Conservation (phyloP, 352 stramenopile genomes). For the Phytophthora niederhauseri region DNA sequence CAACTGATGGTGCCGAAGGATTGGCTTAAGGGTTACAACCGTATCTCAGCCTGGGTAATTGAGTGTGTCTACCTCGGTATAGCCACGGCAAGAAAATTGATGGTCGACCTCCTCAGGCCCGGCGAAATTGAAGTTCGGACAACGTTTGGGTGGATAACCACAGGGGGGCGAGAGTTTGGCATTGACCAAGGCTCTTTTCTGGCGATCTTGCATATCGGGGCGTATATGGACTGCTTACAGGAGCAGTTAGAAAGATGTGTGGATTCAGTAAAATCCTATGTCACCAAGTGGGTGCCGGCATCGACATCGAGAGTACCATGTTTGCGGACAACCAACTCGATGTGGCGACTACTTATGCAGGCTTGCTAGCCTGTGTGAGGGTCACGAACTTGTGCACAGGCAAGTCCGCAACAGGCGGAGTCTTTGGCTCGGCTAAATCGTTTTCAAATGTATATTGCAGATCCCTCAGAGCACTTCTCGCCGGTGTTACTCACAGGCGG, state of each 20-base stretch:
- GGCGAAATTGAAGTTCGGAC: not conserved
- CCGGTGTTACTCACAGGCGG: too few species aligned
- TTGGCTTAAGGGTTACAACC: too few species aligned
- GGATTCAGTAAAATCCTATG: not conserved
- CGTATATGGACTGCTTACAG: not conserved
- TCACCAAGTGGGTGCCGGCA: not conserved
- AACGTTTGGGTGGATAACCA: not conserved
- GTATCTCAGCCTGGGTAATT: too few species aligned
- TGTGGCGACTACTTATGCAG: not conserved
- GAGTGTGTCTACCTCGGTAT: not conserved
- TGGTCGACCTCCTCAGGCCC: not conserved
- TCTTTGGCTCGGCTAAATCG: not conserved
- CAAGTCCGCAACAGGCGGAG: not conserved
- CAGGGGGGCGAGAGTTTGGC: not conserved
- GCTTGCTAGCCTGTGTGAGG: not conserved
- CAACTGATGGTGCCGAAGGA: too few species aligned
- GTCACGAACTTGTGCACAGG: not conserved
- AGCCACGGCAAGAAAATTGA: not conserved
- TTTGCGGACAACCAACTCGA: not conserved
- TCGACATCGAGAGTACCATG: not conserved
- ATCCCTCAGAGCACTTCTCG: too few species aligned
- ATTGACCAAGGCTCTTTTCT: constrained; percentile 2
- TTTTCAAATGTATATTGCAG: too few species aligned
- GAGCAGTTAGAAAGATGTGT: not conserved
- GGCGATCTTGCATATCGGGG: not conserved